These are phyloP conservation scores for Cordyceps farinosa DNA, from an alignment of 2,329 filamentous ascomycete genomes.

Conservation along the genomic window DNA sequence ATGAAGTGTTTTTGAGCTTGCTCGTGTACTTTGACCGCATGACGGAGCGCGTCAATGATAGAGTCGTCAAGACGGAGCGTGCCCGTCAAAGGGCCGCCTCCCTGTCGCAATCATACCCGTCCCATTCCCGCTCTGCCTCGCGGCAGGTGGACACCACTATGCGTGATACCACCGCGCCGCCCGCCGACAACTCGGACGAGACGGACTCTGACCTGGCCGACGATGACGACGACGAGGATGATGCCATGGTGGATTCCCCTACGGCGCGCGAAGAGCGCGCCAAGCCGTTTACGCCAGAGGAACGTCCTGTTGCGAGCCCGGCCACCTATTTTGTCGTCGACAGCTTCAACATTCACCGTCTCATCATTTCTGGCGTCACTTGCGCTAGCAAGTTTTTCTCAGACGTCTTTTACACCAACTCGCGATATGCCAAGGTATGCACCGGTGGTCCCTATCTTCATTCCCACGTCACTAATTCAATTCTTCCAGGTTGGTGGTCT, in stretches of 20 bases:
- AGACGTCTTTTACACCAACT: conserved; percentile 98
- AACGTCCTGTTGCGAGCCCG: conserved; percentile 27
- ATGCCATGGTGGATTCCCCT: conserved; percentile 32
- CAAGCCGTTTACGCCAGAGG: conserved; percentile 23
- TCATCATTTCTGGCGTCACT: conserved; percentile 95
- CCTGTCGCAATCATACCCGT: conserved; percentile 17
- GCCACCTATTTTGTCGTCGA: conserved; percentile 84
- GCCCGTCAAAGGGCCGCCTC: conserved; percentile 36
- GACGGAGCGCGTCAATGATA: conserved; percentile 90
- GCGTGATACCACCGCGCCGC: conserved; percentile 24
- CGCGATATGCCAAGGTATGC: conserved; percentile 93
- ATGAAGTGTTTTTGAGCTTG: conserved; percentile 93
- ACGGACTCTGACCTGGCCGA: conserved; percentile 51
- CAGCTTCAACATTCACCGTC: conserved; percentile 96
- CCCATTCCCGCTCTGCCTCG: conserved; percentile 24
- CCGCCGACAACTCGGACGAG: conserved; percentile 37
- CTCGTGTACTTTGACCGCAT: conserved; percentile 98
- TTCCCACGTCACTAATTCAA: neutral
- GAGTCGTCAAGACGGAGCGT: conserved; percentile 66
- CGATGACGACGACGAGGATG: conserved; percentile 35
- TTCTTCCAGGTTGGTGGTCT: conserved; percentile 78
- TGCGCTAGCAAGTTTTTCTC: conserved; percentile 99
- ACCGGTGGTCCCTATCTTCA: neutral
- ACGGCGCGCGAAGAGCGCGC: conserved; percentile 24
- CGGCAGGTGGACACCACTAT: conserved; percentile 33